Percentiles rank a stretch among this genome's conserved stretches.
These are phyloP conservation scores for Voacanga thouarsii DNA, from an alignment of 257 asterid genomes.

Conservation along the genomic window DNA sequence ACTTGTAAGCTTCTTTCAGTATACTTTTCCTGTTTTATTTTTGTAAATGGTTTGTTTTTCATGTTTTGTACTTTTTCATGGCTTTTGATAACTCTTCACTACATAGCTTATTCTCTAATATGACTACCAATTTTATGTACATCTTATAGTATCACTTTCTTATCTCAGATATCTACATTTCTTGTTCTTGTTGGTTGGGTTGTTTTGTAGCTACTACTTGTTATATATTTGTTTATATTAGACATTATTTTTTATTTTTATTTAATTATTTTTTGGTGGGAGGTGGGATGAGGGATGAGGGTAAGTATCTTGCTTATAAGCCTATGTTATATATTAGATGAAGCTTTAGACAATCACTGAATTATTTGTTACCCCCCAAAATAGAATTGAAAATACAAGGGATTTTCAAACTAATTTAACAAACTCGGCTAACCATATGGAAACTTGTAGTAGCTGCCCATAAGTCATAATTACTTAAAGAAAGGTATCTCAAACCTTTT, in stretches of 20 bases:
- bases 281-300: too few relatives aligned
- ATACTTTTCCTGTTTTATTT: background rate
- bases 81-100: too few relatives aligned
- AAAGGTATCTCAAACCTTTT: background rate
- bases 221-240: too few relatives aligned
- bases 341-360: too few relatives aligned
- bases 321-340: too few relatives aligned
- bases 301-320: background rate
- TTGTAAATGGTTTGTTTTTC: background rate
- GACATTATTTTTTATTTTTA: too few relatives aligned
- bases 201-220: background rate
- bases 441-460: background rate
- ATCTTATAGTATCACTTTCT: too few relatives aligned
- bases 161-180: too few relatives aligned
- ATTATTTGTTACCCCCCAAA: too few relatives aligned
- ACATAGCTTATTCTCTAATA: too few relatives aligned
- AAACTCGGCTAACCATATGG: background rate
- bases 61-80: constrained; percentile 17
- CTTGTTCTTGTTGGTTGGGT: background rate
- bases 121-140: too few relatives aligned
- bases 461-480: background rate
- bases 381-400: background rate
- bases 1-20: constrained; percentile 31
- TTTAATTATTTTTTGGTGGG: too few relatives aligned
- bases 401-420: background rate